Evolutionary conservation across 1,284 basidiomycete genomes (phyloP), one percentile per base, ranked within the genome.

Genomic region (Cryptococcus wingfieldii): DNA sequence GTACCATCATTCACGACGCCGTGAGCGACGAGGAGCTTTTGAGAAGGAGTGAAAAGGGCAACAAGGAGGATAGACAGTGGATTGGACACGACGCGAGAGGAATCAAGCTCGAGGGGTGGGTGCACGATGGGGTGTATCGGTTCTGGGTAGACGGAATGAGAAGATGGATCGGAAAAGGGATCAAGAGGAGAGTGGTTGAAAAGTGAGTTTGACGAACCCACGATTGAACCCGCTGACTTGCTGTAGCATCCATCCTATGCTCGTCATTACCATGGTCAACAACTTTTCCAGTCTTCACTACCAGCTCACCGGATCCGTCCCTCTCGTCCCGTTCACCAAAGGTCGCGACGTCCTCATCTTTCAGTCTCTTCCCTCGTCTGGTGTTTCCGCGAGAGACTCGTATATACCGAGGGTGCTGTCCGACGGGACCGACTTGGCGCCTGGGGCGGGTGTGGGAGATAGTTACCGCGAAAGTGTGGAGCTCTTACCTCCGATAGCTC

Each of bases 51-150:
- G 38, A 23, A n/a, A 12, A 50, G 48, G 10, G 19, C 18, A 39
- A 25, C 25, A 34, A n/a, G 27, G 13, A 12, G 12, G 37, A 28
- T 41, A 31, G 49, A 7, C 9, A 52, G 10, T 56, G 60, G 56
- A 45, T 56, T 41, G 59, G 52, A 31, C 53, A 57, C 55, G 28
- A 59, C 5, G 47, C 52, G 13, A 43, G 54, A 27, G 66, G 62
- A 7, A 67, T 76, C 58, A 72, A 73, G 60, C 52, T 69, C 18
- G 72, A 76, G 56, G 72, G 72, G 16, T 74, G 70, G 69, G 66
- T 73, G 2, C 65, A 71, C 47, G 54, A 65, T n/a, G 72, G 71
- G 3, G 72, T 74, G 14, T 76, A 73, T 54, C 51, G 68, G 9
- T 76, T 74, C 55, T 70, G 71, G 68, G 54, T 76, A 9, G 65